These are phyloP conservation scores for Lodderomyces theae DNA, from an alignment of 1,139 yeast genomes.

Conservation along the genomic window DNA sequence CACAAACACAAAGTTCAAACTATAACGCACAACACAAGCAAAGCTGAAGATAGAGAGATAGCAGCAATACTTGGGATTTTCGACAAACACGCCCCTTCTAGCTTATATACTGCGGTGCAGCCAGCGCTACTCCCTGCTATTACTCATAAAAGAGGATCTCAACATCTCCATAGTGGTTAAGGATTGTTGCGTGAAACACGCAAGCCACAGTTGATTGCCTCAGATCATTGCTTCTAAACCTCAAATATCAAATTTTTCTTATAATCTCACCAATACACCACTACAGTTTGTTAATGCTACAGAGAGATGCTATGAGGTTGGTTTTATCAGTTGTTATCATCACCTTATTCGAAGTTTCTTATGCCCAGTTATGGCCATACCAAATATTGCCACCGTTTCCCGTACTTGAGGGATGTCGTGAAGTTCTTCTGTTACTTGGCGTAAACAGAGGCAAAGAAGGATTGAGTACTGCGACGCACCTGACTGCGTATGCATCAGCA, in stretches of 20 bases:
- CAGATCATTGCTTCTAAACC: neutral
- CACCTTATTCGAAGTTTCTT: neutral
- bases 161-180: too few species aligned
- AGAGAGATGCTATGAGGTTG: conserved; percentile 1
- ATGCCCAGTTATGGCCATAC: neutral
- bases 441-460: too few species aligned
- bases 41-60: too few species aligned
- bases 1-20: too few species aligned
- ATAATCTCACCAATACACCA: neutral
- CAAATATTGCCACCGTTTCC: neutral
- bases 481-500: too few species aligned
- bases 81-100: too few species aligned
- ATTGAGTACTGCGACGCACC: neutral
- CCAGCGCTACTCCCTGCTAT: too few species aligned
- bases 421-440: neutral
- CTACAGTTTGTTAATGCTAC: neutral
- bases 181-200: too few species aligned
- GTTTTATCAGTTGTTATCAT: neutral
- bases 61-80: too few species aligned
- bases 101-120: too few species aligned
- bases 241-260: neutral
- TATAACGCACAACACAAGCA: too few species aligned
- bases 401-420: neutral
- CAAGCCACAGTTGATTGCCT: neutral
- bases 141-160: too few species aligned